phyloP scores from a whole-genome alignment of 257 asterid genomes.

The Leonotis leonurus region DNA sequence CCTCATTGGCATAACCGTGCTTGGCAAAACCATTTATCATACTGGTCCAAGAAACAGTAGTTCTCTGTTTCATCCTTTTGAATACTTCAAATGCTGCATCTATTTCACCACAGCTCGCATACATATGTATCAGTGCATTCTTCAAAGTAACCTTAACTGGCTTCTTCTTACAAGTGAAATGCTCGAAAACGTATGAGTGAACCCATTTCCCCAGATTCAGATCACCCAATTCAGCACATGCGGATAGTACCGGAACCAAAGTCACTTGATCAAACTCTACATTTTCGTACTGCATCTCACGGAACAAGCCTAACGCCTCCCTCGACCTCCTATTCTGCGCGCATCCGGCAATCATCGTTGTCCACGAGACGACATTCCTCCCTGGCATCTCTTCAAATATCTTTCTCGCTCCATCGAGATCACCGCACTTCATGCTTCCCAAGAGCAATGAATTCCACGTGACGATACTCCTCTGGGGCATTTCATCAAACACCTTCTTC shows the following conservation, averaged over 20 bases:
- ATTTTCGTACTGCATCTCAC: constrained; percentile 30
- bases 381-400: constrained; percentile 53
- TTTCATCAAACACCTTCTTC: constrained; percentile 53
- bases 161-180: constrained; percentile 15
- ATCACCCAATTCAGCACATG: constrained; percentile 73
- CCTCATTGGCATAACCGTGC: constrained; percentile 61
- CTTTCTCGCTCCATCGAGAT: constrained; percentile 36
- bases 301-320: constrained; percentile 47
- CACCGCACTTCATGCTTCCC: constrained; percentile 43
- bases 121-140: constrained; percentile 76
- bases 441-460: constrained; percentile 71
- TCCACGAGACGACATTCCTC: constrained; percentile 77
- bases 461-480: constrained; percentile 50
- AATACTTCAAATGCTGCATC: constrained; percentile 50
- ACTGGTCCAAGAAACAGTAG: constrained; percentile 65
- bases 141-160: constrained; percentile 35
- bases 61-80: constrained; percentile 38
- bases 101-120: constrained; percentile 74
- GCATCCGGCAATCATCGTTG: constrained; percentile 72
- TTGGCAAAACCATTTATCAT: constrained; percentile 72
- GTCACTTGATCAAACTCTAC: constrained; percentile 69
- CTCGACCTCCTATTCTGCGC: constrained; percentile 50
- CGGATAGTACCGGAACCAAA: constrained; percentile 56
- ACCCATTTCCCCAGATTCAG: constrained; percentile 58
- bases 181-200: constrained; percentile 38